Conservation (phyloP, 208 protist genomes). For the Strigomonas oncopelti region DNA sequence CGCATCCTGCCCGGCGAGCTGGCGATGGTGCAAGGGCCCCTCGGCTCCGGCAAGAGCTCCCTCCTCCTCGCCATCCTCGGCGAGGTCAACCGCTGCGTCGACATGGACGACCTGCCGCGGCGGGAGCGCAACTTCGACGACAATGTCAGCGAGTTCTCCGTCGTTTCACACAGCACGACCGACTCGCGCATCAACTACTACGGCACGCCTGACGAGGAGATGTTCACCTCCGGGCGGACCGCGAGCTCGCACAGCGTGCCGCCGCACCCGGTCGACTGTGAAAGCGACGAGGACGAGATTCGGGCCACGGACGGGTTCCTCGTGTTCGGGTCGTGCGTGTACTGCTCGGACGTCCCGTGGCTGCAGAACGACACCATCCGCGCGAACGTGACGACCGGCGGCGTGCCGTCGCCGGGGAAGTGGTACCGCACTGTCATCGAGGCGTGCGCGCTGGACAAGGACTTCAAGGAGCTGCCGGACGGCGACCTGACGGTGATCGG, state of each 20-base stretch:
- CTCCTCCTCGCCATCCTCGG: conserved; percentile 74
- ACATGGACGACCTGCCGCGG: conserved; percentile 9
- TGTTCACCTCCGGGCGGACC: background rate
- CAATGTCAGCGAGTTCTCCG: conserved; percentile 27
- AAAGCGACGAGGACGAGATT: conserved; percentile 13
- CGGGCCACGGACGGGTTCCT: conserved; percentile 48
- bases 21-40: conserved; percentile 72
- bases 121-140: conserved; percentile 14
- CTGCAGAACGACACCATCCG: conserved; percentile 88
- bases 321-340: conserved; percentile 63
- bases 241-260: conserved; percentile 1
- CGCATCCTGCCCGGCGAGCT: conserved; percentile 60
- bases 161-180: conserved; percentile 22
- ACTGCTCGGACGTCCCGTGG: conserved; percentile 82
- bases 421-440: conserved; percentile 66
- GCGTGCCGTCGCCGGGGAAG: conserved; percentile 22
- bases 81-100: conserved; percentile 60
- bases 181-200: conserved; percentile 13
- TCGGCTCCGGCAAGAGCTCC: conserved; percentile 75
- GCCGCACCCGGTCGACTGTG: conserved; percentile 3
- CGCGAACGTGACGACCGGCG: conserved; percentile 89
- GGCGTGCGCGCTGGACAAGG: conserved; percentile 67
- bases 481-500: conserved; percentile 86
- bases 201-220: conserved; percentile 10
- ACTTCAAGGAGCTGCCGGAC: conserved; percentile 64